Conservation (phyloP, 164 flowering plant species). For the Warburgia ugandensis region DNA sequence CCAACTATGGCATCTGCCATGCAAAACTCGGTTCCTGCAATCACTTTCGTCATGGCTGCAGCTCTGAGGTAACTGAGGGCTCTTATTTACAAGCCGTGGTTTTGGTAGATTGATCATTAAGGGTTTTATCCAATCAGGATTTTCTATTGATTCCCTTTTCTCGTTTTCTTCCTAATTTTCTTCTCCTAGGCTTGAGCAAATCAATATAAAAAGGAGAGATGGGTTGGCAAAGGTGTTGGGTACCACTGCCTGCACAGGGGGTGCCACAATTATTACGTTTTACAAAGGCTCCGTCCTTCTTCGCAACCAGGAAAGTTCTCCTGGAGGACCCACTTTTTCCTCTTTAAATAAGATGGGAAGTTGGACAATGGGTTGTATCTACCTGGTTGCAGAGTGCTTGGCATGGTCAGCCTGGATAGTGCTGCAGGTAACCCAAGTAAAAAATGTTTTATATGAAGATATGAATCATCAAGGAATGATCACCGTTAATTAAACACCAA, state of each 20-base stretch:
- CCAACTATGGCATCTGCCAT: conserved; percentile 54
- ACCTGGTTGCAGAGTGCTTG: conserved; percentile 55
- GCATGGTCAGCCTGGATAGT: conserved; percentile 84
- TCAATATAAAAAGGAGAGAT: conserved; percentile 37
- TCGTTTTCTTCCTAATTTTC: too few relatives aligned
- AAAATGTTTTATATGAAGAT: too few relatives aligned
- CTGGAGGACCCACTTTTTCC: conserved; percentile 4
- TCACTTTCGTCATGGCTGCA: too few relatives aligned
- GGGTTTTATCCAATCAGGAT: too few relatives aligned
- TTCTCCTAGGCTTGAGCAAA: conserved; percentile 54
- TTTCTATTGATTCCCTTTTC: too few relatives aligned
- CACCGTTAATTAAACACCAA: too few relatives aligned
- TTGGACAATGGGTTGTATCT: conserved; percentile 64
- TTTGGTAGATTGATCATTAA: too few relatives aligned
- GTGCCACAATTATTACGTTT: conserved; percentile 55
- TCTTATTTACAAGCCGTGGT: too few relatives aligned
- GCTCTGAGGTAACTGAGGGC: conserved; percentile 53
- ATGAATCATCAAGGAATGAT: too few relatives aligned
- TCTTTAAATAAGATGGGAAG: conserved; percentile 29
- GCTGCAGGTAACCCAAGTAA: too few relatives aligned
- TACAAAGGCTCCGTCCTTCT: conserved; percentile 57
- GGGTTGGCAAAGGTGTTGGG: conserved; percentile 61
- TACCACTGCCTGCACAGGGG: conserved; percentile 57
- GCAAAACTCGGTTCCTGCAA: conserved; percentile 21
- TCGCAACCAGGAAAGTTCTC: conserved; percentile 13